A percentile compares a stretch with the other conserved stretches of the same genome.
These are phyloP conservation scores for Backusella westeae DNA, from an alignment of 192 early-diverging fungal genomes.

Conservation along the genomic window DNA sequence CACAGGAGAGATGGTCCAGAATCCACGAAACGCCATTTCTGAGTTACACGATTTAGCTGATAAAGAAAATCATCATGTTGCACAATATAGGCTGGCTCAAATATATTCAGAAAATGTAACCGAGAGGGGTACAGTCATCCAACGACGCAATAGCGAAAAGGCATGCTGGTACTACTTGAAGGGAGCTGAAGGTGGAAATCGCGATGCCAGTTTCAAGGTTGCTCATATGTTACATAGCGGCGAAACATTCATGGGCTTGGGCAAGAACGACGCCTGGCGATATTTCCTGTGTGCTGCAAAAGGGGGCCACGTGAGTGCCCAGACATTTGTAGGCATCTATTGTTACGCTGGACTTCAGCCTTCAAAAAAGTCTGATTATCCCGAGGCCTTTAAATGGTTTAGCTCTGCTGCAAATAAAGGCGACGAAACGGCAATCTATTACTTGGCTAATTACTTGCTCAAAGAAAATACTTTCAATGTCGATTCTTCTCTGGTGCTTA, in stretches of 20 bases:
- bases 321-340: neutral
- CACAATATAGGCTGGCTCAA: neutral
- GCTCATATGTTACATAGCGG: neutral
- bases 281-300: neutral
- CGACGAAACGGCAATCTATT: neutral
- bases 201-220: neutral
- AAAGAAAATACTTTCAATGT: neutral
- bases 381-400: neutral
- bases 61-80: neutral
- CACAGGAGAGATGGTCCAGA: neutral
- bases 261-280: neutral
- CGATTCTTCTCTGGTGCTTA: neutral
- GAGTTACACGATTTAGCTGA: neutral
- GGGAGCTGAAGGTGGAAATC: neutral
- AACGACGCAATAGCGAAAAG: neutral
- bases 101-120: neutral
- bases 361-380: neutral
- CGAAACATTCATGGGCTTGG: neutral
- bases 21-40: neutral
- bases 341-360: neutral
- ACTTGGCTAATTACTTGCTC: slow-evolving; percentile 1
- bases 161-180: neutral
- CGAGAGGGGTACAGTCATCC: neutral
- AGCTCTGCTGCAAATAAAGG: neutral
- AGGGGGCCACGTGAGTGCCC: neutral